phyloP scores from a whole-genome alignment of 345 rosid species.

The Lagerstroemia speciosa region DNA sequence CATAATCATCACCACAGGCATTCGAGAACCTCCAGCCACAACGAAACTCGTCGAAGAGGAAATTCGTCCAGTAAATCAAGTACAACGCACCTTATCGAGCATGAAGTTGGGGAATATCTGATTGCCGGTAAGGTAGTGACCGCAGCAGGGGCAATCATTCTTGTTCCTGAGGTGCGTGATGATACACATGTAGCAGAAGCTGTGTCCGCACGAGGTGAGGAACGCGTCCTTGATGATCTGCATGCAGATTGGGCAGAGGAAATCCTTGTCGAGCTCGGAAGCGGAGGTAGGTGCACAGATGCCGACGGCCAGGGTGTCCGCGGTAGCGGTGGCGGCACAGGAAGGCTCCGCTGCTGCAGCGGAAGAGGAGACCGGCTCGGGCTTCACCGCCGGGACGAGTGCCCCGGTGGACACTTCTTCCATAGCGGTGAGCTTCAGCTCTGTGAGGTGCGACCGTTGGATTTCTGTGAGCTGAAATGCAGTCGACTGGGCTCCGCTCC shows the following conservation, averaged over 20 bases:
- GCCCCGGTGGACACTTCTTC: conserved; percentile 45
- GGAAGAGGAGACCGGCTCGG: conserved; percentile 17
- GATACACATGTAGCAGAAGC: conserved; percentile 95
- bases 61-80: neutral
- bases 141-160: conserved; percentile 94
- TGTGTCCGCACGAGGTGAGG: conserved; percentile 89
- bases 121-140: conserved; percentile 56
- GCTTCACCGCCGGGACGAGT: conserved; percentile 54
- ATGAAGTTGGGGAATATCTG: conserved; percentile 82
- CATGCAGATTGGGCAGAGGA: conserved; percentile 94
- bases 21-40: conserved; percentile 8
- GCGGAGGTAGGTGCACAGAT: conserved; percentile 6
- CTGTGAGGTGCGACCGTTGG: neutral
- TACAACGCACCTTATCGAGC: conserved; percentile 63
- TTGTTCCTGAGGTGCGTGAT: conserved; percentile 86
- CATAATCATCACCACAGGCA: no score
- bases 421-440: neutral
- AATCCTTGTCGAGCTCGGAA: conserved; percentile 60
- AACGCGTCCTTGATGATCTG: conserved; percentile 90
- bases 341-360: conserved; percentile 3
- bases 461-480: neutral
- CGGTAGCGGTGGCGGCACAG: conserved; percentile 9
- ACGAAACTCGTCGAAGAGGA: conserved; percentile 1
- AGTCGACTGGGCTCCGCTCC: neutral
- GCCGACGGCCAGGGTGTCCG: conserved; percentile 9